These are phyloP conservation scores for Eimeria falciformis DNA, from an alignment of 169 alveolate species.

Conservation along the genomic window DNA sequence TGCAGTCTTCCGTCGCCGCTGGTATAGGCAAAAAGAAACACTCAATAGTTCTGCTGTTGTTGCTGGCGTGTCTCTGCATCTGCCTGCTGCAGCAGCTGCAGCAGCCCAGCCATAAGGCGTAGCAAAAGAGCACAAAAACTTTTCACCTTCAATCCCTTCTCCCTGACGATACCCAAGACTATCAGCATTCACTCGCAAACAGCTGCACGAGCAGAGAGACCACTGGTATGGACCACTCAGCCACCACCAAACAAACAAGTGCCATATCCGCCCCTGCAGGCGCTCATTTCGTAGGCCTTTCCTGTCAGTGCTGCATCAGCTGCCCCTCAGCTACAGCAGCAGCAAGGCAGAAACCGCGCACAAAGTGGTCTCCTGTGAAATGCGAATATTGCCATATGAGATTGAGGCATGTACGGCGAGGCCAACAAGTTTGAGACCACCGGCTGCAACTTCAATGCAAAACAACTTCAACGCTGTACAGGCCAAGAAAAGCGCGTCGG, in stretches of 20 bases:
- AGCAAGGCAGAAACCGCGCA: constrained; percentile 1
- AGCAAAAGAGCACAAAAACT: constrained; percentile 75
- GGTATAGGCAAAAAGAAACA: constrained; percentile 6
- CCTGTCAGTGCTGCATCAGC: neutral
- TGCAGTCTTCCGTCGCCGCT: constrained; percentile 20
- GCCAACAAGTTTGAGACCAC: constrained; percentile 70
- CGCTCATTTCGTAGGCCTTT: neutral
- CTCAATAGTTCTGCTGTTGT: neutral
- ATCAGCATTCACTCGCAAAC: neutral
- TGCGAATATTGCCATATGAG: constrained; percentile 70
- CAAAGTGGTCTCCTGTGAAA: constrained; percentile 51
- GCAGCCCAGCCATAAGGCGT: constrained; percentile 44
- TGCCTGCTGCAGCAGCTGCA: constrained; percentile 22
- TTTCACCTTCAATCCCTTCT: constrained; percentile 60
- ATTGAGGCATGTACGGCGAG: constrained; percentile 67
- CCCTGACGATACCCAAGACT: constrained; percentile 71
- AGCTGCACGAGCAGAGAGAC: neutral
- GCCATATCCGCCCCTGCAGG: neutral
- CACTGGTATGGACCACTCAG: neutral
- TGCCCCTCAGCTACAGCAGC: constrained; percentile 15
- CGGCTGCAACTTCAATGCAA: constrained; percentile 27
- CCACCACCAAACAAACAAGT: neutral
- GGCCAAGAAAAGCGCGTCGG: too few species aligned
- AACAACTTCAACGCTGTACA: neutral
- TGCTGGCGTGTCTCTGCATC: neutral